These are phyloP conservation scores for Diplosphaera chodatii DNA, from an alignment of 139 green algal species.

Conservation along the genomic window DNA sequence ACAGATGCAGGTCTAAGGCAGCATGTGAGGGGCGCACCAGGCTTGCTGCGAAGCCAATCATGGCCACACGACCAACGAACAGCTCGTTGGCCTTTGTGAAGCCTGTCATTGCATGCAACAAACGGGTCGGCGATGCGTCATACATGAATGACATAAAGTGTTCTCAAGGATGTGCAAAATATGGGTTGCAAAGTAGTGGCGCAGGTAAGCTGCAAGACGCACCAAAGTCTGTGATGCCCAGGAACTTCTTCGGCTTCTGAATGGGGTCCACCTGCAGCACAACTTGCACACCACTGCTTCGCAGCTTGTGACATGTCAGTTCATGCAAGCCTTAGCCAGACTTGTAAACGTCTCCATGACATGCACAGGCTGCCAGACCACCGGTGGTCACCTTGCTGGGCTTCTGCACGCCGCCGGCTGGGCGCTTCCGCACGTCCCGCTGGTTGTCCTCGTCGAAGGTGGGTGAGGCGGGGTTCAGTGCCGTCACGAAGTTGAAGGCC, in stretches of 20 bases:
- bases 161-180: no score
- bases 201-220: no score
- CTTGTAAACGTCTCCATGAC: no score
- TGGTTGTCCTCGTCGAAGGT: slow-evolving; percentile 25
- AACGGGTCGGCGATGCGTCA: no score
- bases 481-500: slow-evolving; percentile 24
- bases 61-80: neutral
- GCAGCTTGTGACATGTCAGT: no score
- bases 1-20: no score
- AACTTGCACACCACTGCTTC: no score
- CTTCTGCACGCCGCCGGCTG: slow-evolving; percentile 2
- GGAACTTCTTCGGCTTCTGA: neutral
- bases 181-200: no score
- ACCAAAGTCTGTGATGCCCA: neutral
- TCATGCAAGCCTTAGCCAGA: no score
- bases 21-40: neutral
- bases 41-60: neutral
- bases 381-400: neutral
- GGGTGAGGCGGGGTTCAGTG: slow-evolving; percentile 7
- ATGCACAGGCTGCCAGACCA: no score
- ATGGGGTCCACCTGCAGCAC: neutral
- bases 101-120: no score
- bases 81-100: slow-evolving; percentile 1
- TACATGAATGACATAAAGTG: no score
- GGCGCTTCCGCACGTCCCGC: slow-evolving; percentile 21